Conservation (phyloP, 202 grass and related monocot genomes). For the Cymbopogon flexuosus region DNA sequence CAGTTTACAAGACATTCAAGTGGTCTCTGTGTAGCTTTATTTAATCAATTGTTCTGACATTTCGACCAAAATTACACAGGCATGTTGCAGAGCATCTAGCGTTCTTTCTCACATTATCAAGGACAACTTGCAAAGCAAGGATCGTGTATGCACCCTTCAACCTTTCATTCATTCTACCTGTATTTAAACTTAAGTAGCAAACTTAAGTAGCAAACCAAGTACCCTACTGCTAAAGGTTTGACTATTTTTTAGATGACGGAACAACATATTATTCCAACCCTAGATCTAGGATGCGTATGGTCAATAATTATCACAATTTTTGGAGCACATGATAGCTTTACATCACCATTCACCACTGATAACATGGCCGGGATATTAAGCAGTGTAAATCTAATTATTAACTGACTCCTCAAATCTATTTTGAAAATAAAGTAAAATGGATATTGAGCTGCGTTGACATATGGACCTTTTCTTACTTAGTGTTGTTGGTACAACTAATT, state of each 20-base stretch:
- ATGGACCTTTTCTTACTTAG: not conserved
- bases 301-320: not conserved
- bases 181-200: slow-evolving; percentile 12
- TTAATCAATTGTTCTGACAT: slow-evolving; percentile 19
- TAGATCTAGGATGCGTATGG: not conserved
- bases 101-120: slow-evolving; percentile 94
- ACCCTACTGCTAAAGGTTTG: slow-evolving; percentile 9
- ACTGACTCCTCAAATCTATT: slow-evolving; percentile 23
- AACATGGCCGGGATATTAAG: not conserved
- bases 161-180: slow-evolving; percentile 24
- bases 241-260: not conserved
- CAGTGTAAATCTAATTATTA: not conserved
- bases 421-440: not conserved
- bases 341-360: not conserved
- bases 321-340: not conserved
- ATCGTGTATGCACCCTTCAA: slow-evolving; percentile 56
- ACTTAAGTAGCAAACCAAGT: slow-evolving; percentile 2
- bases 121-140: slow-evolving; percentile 92
- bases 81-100: slow-evolving; percentile 80
- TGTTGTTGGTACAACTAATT: slow-evolving; percentile 7
- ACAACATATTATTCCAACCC: not conserved
- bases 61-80: slow-evolving; percentile 53
- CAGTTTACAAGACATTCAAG: slow-evolving; percentile 13
- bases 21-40: slow-evolving; percentile 3
- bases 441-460: not conserved